These are phyloP conservation scores for Trypanosoma platydactyli DNA, from an alignment of 208 protist species.

Conservation along the genomic window DNA sequence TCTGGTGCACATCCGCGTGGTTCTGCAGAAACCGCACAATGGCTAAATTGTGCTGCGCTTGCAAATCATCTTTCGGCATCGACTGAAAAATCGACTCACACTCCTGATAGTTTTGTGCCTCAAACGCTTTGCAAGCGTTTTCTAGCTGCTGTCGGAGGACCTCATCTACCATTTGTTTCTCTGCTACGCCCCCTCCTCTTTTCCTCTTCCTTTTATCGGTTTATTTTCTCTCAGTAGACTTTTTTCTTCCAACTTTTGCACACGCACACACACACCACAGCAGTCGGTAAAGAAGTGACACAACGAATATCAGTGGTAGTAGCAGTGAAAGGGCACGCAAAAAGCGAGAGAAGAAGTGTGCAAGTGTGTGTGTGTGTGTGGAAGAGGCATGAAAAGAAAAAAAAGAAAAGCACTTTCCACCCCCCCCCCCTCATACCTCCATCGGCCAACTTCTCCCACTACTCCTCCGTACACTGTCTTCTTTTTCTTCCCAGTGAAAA, in stretches of 20 bases:
- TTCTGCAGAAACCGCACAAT: constrained; percentile 63
- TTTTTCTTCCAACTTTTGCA: background rate
- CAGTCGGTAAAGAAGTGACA: constrained; percentile 5
- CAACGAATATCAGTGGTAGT: no score
- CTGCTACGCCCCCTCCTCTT: constrained; percentile 12
- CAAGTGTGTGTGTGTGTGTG: background rate
- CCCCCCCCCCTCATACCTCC: no score
- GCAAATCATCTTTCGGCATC: constrained; percentile 72
- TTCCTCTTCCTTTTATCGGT: constrained; percentile 15
- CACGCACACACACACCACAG: background rate
- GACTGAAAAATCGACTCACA: constrained; percentile 60
- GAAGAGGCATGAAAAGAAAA: background rate
- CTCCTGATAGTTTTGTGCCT: constrained; percentile 60
- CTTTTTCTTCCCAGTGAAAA: no score
- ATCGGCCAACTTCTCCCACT: no score
- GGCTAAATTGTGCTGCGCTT: constrained; percentile 83
- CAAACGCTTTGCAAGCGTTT: constrained; percentile 70
- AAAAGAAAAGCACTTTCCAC: no score
- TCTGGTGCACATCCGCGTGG: constrained; percentile 57
- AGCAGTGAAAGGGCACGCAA: constrained; percentile 1
- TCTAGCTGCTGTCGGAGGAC: constrained; percentile 44
- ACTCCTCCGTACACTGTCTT: no score
- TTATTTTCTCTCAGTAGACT: constrained; percentile 24
- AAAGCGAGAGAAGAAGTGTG: constrained; percentile 12
- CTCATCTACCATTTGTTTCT: constrained; percentile 21